Evolutionary conservation across 2,329 filamentous ascomycete genomes (phyloP), one percentile per base, ranked within the genome.

Genomic region (Lachnellula cervina): DNA sequence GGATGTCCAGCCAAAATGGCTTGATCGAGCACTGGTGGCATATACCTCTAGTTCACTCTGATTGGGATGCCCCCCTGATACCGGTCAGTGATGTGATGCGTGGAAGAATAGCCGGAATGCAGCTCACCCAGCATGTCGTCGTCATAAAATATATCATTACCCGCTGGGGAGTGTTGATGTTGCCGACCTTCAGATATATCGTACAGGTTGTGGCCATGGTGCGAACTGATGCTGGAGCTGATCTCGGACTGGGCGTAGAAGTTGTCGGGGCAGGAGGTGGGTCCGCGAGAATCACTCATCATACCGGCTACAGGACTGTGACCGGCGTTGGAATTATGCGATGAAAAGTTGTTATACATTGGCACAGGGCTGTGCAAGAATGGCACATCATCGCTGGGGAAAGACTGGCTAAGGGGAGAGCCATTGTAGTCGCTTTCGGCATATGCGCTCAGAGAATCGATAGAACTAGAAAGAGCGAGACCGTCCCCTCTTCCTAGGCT

Each of bases 191-290:
- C 65, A 13, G 61, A 49, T 19, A 67, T 59, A 50, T 84, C 82
- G 66, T 82, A 81, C 56, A 74, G 74, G 59, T 84, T 82, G 28
- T 32, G 28, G 28, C 28, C 28, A 61, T 79, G 75, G 62, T 84
- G 81, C 28, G 81, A 83, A 61, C 79, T 76, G 55, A 85, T 77
- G 67, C 80, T 84, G 40, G 82, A 84, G 66, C 80, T 77, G 53
- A 77, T 77, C 64, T 86, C 82, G 4, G 82, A 84, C 7, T 79
- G 76, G n/a, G 79, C 75, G 63, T 84, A 85, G 59, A 80, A 77
- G 38, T 83, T 76, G 59, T 82, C 77, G n/a, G 82, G 81, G 64
- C 79, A 86, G 14, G 83, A 82, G 4, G 80, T 81, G 42, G 81
- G 80, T 14, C 77, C 78, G 61, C 79, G 76, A 53, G 74, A 72